Evolutionary conservation across 768 basidiomycete species (phyloP), one percentile per base, ranked within the genome.

Genomic region (Suillus americanus): DNA sequence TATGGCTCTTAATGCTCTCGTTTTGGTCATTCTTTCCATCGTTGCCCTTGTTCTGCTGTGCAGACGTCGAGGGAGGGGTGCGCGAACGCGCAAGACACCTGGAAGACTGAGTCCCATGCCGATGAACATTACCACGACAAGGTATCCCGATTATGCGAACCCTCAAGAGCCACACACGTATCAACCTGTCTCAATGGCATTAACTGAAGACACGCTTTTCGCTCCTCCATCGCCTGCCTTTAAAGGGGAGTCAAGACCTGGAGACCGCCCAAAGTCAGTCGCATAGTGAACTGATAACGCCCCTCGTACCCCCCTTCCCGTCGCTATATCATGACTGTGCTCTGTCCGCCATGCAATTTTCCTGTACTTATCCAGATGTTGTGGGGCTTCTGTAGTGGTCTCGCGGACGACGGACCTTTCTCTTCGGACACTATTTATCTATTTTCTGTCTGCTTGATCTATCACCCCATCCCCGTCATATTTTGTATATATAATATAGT

Each of bases 1-100:
- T 64, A 85, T 93, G 71, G 92, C 87, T 41, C 80, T 94, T 69
- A 95, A 95, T 70, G 89, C 91, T 7, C 76, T 92, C 33, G 81
- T 91, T 62, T 75, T 94, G 64, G 73, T 91, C 62, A 75, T 82
- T 35, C 81, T 92, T 63, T 74, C 80, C 65, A 73, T 86, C 41
- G 80, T 82, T 8, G 90, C 85, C 67, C 74, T 85, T 60, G 70
- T 86, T 57, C 79, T 82, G 46, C 78, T 87, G 69, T 87, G 82
- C 77, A 85, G 82, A 70, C 81, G 83, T 73, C 73, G 76, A 64
- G 74, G 80, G 62, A 78, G 74, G 66, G 77, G 73, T 33, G 65
- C 69, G 28, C 77, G 80, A 51, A 64, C 68, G 35, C 77, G 80
- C 55, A 79, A 71, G 69, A 72, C 54, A 9, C 78, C 75, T 14